These are phyloP conservation scores for Podila clonocystis DNA, from an alignment of 192 early-diverging fungal species.

Conservation along the genomic window DNA sequence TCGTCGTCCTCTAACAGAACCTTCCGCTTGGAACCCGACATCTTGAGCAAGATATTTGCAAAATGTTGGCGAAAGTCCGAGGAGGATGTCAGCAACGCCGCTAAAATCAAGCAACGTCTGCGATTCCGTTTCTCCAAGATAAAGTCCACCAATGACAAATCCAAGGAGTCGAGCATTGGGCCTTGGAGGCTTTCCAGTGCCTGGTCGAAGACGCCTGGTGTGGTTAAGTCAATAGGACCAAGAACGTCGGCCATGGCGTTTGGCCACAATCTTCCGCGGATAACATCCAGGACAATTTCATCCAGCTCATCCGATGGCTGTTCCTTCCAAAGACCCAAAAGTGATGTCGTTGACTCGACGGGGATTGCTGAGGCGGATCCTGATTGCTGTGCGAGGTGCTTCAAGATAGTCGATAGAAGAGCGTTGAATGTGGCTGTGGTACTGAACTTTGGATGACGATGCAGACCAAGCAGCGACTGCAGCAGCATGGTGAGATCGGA, in stretches of 20 bases:
- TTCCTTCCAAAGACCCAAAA: slow-evolving; percentile 39
- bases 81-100: slow-evolving; percentile 20
- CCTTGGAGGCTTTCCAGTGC: slow-evolving; percentile 22
- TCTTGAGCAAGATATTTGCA: neutral
- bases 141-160: slow-evolving; percentile 36
- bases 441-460: slow-evolving; percentile 24
- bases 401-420: slow-evolving; percentile 29
- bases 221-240: slow-evolving; percentile 16
- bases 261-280: slow-evolving; percentile 27
- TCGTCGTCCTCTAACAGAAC: slow-evolving; percentile 7
- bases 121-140: slow-evolving; percentile 16
- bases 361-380: slow-evolving; percentile 29
- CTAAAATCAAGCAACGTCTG: slow-evolving; percentile 33
- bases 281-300: slow-evolving; percentile 30
- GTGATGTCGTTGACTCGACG: slow-evolving; percentile 17
- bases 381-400: slow-evolving; percentile 19
- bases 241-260: slow-evolving; percentile 28
- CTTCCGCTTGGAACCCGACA: slow-evolving; percentile 2
- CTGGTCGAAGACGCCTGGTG: slow-evolving; percentile 26
- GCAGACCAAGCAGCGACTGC: slow-evolving; percentile 23
- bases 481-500: slow-evolving; percentile 34
- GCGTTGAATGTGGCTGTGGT: slow-evolving; percentile 32
- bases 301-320: slow-evolving; percentile 49
- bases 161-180: slow-evolving; percentile 1
- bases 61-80: slow-evolving; percentile 21